phyloP scores from a whole-genome alignment of 768 basidiomycete genomes.

The Boletus sensibilis region DNA sequence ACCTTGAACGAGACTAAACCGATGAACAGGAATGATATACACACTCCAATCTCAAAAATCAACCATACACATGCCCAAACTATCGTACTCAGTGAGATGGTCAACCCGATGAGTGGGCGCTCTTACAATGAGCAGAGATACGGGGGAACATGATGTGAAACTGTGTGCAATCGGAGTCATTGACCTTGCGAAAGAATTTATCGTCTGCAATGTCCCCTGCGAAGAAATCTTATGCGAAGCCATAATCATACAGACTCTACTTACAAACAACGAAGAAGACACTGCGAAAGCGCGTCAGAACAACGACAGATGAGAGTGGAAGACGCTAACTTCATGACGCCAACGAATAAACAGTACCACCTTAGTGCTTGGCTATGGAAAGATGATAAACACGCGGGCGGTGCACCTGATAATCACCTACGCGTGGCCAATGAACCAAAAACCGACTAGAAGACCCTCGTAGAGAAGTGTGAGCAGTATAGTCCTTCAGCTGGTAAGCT shows the following conservation, averaged over 20 bases:
- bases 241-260: conserved; percentile 27
- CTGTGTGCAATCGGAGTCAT: conserved; percentile 91
- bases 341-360: conserved; percentile 81
- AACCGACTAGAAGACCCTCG: conserved; percentile 84
- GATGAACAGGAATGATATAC: conserved; percentile 76
- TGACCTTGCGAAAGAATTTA: conserved; percentile 90
- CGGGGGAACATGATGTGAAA: conserved; percentile 73
- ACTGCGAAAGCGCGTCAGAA: conserved; percentile 37
- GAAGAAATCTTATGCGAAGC: background rate
- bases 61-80: conserved; percentile 90
- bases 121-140: conserved; percentile 68
- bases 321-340: conserved; percentile 74
- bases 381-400: conserved; percentile 10
- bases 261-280: conserved; percentile 85
- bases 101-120: background rate
- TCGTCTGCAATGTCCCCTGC: conserved; percentile 94
- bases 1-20: conserved; percentile 87
- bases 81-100: conserved; percentile 28
- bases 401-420: conserved; percentile 36
- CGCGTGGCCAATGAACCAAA: conserved; percentile 96
- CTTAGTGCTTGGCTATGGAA: conserved; percentile 66
- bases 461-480: conserved; percentile 79
- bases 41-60: conserved; percentile 67
- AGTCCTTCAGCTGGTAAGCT: conserved; percentile 52
- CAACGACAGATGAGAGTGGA: conserved; percentile 7